Conservation (phyloP, 2,329 filamentous ascomycete species). For the Fusarium succisae region DNA sequence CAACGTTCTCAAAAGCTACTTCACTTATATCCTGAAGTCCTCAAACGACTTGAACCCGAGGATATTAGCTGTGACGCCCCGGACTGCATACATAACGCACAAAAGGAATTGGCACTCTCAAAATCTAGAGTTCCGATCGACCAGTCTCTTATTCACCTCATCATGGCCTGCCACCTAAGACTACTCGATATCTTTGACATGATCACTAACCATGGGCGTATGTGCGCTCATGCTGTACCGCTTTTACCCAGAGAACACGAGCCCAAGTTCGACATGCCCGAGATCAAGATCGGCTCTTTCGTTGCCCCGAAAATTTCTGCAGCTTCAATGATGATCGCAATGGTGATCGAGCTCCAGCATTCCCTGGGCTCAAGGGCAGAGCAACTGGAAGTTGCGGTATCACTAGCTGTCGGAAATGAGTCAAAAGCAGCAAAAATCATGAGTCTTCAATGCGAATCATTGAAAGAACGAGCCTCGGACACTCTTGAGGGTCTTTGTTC, state of each 20-base stretch:
- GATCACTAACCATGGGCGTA: slow-evolving; percentile 44
- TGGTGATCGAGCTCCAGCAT: slow-evolving; percentile 46
- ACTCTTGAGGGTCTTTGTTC: slow-evolving; percentile 28
- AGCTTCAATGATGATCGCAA: slow-evolving; percentile 46
- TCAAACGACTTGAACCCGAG: slow-evolving; percentile 20
- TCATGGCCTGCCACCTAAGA: slow-evolving; percentile 51
- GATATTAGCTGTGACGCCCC: slow-evolving; percentile 42
- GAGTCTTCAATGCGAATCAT: slow-evolving; percentile 41
- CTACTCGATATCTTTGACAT: slow-evolving; percentile 50
- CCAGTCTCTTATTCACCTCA: slow-evolving; percentile 48
- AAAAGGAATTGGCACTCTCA: slow-evolving; percentile 21
- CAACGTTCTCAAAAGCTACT: slow-evolving; percentile 47
- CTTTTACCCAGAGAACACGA: slow-evolving; percentile 42
- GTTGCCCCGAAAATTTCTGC: slow-evolving; percentile 47
- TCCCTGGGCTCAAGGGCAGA: slow-evolving; percentile 31
- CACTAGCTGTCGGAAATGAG: background rate
- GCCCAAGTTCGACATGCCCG: slow-evolving; percentile 50
- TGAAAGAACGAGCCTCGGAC: slow-evolving; percentile 33
- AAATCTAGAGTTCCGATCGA: slow-evolving; percentile 40
- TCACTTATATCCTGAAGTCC: slow-evolving; percentile 47
- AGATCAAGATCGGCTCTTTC: slow-evolving; percentile 54
- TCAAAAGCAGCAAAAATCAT: slow-evolving; percentile 38
- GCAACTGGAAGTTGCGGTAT: slow-evolving; percentile 20
- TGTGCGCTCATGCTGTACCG: slow-evolving; percentile 46
- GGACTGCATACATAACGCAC: slow-evolving; percentile 48